A percentile compares a stretch with the other conserved stretches of the same genome.
Conservation (phyloP, 2,329 filamentous ascomycete genomes). For the Fusarium cicatricum region DNA sequence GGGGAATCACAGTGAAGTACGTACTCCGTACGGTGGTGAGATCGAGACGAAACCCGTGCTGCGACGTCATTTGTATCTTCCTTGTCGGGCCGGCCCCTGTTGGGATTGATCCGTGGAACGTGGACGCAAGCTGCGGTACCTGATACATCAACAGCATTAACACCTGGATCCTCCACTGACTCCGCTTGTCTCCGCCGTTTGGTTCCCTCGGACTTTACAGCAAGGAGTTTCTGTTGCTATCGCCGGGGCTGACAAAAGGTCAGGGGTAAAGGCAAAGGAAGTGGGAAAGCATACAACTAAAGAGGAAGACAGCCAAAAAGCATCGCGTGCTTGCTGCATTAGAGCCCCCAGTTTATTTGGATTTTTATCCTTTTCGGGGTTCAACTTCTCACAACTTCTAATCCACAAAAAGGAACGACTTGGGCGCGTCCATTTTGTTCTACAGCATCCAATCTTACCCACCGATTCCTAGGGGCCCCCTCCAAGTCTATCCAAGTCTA, state of each 20-base stretch:
- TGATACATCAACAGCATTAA: constrained; percentile 32
- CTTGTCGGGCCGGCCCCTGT: constrained; percentile 31
- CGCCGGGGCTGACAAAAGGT: constrained; percentile 5
- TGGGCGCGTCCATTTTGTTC: constrained; percentile 6
- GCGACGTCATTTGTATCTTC: constrained; percentile 32
- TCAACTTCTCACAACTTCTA: constrained; percentile 10
- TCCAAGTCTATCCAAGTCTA: constrained; percentile 23
- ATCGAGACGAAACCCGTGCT: constrained; percentile 16
- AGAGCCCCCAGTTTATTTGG: constrained; percentile 14
- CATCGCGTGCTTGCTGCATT: constrained; percentile 29
- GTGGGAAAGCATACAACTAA: constrained; percentile 29
- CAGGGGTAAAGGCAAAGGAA: constrained; percentile 1
- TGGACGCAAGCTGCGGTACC: constrained; percentile 9
- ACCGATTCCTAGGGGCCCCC: constrained; percentile 22
- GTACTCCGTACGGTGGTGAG: constrained; percentile 10
- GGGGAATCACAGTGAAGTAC: constrained; percentile 23
- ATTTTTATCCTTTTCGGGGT: constrained; percentile 18
- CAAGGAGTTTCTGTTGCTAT: constrained; percentile 13
- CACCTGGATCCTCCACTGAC: constrained; percentile 34
- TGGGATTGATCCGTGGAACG: constrained; percentile 27
- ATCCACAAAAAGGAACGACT: constrained; percentile 15
- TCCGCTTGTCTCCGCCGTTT: constrained; percentile 37
- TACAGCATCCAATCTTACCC: constrained; percentile 8
- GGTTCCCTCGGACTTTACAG: constrained; percentile 34
- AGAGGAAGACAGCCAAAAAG: constrained; percentile 21